Evolutionary conservation across 305 asterid species (phyloP).

Genomic region (Fraxinus paxiana): DNA sequence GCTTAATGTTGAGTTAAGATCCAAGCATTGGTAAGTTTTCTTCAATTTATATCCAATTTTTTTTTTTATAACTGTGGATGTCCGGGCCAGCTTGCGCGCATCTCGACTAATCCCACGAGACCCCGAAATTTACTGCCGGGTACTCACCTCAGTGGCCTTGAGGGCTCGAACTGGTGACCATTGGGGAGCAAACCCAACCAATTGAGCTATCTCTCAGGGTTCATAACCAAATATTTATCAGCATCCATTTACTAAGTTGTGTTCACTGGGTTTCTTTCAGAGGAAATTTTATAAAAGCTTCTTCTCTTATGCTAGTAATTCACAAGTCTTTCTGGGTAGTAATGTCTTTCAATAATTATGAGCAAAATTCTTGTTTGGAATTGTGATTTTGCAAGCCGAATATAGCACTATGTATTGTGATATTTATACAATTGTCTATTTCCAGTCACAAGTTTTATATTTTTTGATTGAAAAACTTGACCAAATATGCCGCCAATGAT

Average conservation of each 20-base stretch:
- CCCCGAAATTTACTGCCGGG: too few species aligned
- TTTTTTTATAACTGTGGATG: too few species aligned
- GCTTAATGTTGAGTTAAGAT: not conserved
- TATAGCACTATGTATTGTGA: not conserved
- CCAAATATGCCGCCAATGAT: slow-evolving; percentile 5
- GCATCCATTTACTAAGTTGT: not conserved
- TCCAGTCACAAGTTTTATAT: slow-evolving; percentile 16
- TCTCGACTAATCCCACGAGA: too few species aligned
- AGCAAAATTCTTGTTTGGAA: not conserved
- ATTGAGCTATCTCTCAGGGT: too few species aligned
- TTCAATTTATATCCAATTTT: not conserved
- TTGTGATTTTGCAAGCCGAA: not conserved
- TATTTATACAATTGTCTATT: not conserved
- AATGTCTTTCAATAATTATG: not conserved
- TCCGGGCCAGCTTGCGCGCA: too few species aligned
- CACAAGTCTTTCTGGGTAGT: not conserved
- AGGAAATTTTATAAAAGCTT: not conserved
- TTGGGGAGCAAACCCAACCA: too few species aligned
- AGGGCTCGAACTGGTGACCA: too few species aligned
- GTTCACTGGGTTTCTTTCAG: not conserved
- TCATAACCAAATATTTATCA: not conserved
- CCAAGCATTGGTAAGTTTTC: not conserved
- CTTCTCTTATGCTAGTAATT: not conserved
- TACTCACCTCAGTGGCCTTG: too few species aligned
- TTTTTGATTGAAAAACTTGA: slow-evolving; percentile 15